These are phyloP conservation scores for Trichosporon coremiiforme DNA, from an alignment of 1,284 basidiomycete species.

Conservation along the genomic window DNA sequence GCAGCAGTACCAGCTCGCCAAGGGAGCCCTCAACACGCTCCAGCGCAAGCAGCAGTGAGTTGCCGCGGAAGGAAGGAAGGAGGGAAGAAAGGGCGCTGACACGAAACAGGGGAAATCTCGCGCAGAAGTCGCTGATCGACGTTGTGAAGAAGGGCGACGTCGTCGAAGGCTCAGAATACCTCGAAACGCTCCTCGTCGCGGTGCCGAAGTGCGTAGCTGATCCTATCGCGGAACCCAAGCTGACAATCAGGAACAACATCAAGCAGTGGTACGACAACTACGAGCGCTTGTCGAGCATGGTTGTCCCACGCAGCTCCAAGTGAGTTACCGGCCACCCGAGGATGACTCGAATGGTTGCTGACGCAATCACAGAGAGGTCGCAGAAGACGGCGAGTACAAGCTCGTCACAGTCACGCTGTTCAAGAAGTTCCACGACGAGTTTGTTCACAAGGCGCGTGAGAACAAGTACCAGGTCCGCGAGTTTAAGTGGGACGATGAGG, in stretches of 20 bases:
- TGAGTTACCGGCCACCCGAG: constrained; percentile 55
- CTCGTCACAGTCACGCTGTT: constrained; percentile 90
- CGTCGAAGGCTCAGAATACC: constrained; percentile 77
- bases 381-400: constrained; percentile 84
- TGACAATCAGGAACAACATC: constrained; percentile 65
- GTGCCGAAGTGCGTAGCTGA: constrained; percentile 75
- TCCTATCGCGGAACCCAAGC: background rate
- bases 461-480: constrained; percentile 96
- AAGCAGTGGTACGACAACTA: constrained; percentile 92
- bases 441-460: constrained; percentile 90
- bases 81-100: constrained; percentile 27
- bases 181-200: constrained; percentile 90
- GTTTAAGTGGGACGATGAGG: constrained; percentile 86
- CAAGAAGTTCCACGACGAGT: constrained; percentile 87
- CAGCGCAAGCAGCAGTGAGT: constrained; percentile 90
- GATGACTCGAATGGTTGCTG: background rate
- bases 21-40: constrained; percentile 88
- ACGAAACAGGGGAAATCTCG: constrained; percentile 81
- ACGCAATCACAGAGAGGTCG: constrained; percentile 60
- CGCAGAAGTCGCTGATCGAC: constrained; percentile 81
- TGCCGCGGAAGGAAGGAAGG: constrained; percentile 6
- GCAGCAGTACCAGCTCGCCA: constrained; percentile 89
- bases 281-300: constrained; percentile 83
- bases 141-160: constrained; percentile 82
- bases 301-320: constrained; percentile 93